These are phyloP conservation scores for Isoetes taiwanensis DNA, from an alignment of 75 land plant genomes.

Conservation along the genomic window DNA sequence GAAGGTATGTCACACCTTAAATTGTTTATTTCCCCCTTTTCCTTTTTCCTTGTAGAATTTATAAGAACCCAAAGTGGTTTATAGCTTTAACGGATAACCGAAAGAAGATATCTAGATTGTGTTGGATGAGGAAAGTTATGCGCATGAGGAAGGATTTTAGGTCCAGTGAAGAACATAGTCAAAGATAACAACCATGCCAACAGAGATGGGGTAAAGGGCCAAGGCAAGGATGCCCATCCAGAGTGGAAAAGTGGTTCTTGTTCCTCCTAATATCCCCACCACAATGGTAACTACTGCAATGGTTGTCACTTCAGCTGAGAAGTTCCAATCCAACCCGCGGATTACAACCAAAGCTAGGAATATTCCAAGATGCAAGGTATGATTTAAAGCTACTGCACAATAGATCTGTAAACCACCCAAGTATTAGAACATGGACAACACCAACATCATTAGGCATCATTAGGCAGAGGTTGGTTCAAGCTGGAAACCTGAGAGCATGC, in stretches of 20 bases:
- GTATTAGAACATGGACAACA: neutral
- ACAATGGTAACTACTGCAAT: slow-evolving; percentile 54
- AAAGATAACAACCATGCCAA: slow-evolving; percentile 64
- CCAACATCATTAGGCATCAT: no score
- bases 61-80: no score
- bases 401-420: slow-evolving; percentile 57
- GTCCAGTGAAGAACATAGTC: slow-evolving; percentile 81
- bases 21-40: no score
- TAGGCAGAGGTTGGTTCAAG: no score
- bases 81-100: no score
- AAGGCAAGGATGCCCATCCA: slow-evolving; percentile 62
- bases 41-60: no score
- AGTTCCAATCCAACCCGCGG: slow-evolving; percentile 71
- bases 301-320: slow-evolving; percentile 74
- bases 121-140: no score
- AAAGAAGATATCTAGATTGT: no score
- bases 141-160: no score
- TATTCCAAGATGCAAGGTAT: slow-evolving; percentile 61
- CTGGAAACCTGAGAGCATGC: slow-evolving; percentile 72
- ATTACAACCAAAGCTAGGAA: slow-evolving; percentile 72
- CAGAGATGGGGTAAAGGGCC: slow-evolving; percentile 56
- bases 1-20: no score
- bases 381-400: slow-evolving; percentile 86
- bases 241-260: slow-evolving; percentile 64
- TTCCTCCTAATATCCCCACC: slow-evolving; percentile 59